Evolutionary conservation across 345 rosid genomes (phyloP), one percentile per base, ranked within the genome.

Genomic region (Aurinia saxatilis): DNA sequence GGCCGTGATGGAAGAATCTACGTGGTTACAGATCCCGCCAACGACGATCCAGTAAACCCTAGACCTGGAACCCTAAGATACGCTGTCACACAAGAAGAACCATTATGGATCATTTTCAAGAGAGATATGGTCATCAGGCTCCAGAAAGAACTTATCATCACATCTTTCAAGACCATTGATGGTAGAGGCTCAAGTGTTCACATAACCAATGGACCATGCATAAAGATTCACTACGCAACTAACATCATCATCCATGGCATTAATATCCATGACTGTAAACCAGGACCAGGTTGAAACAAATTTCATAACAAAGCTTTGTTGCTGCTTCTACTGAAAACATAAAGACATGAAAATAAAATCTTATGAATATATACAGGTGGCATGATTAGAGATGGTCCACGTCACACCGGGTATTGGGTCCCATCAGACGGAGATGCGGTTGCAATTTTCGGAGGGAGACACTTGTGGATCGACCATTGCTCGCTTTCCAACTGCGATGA

Each of bases 111-210:
- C 27, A 79, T 85, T 14, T 88, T 88, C 80, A 73, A 83, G 49
- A 50, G 84, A 38, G 95, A 88, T 59, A 88, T 88, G 95, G 86
- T 83, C 49, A 81, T 87, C 46, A 72, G 63, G 57, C 77, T 87
- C 7, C 62, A 83, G 16, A 56, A 87, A 45, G 91, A 87, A 66
- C 78, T 87, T 5, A 75, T 87, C 5, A 73, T 87, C 73, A 78
- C 83, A 72, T 85, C 91, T 17, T 77, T 65, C 72, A 87, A 87
- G 74, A 87, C 95, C 3, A 77, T 87, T 38, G 95, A 87, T 51
- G 95, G 95, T 36, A 75, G 95, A 66, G 95, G 95, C 12, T 77
- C 85, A 2, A 85, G 81, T 72, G 91, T 87, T 65, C 95, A 87
- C 70, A 83, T 87, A 19, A 70, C 82, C 4, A 63, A 76, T 8